A percentile compares a stretch with the other conserved stretches of the same genome.
phyloP scores from a whole-genome alignment of 352 stramenopile species.

The Globisporangium lucens region DNA sequence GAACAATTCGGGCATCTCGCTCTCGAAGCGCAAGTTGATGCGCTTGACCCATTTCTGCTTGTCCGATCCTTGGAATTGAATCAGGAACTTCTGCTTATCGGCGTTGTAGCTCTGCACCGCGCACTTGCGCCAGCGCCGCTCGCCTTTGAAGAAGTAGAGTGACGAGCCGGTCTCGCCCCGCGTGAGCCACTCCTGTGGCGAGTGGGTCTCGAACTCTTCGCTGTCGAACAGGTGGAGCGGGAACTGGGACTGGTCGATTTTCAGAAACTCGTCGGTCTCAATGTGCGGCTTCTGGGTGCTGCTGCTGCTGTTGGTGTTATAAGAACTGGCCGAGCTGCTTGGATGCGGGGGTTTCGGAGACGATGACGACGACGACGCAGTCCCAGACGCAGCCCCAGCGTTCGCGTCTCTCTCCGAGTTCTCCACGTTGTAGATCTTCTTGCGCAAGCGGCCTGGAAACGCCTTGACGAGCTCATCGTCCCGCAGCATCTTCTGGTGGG shows the following conservation, averaged over 20 bases:
- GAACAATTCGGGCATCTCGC: conserved; percentile 66
- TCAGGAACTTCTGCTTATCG: conserved; percentile 61
- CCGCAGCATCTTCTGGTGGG: conserved; percentile 55
- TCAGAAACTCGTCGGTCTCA: conserved; percentile 63
- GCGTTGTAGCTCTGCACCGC: conserved; percentile 63
- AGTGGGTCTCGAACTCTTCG: conserved; percentile 75
- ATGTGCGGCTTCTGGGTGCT: neutral
- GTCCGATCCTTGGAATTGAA: conserved; percentile 86
- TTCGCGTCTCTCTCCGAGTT: neutral
- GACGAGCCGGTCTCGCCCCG: conserved; percentile 44
- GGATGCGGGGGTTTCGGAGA: neutral
- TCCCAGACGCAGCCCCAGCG: no score
- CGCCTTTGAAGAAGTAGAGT: conserved; percentile 81
- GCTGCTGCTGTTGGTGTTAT: neutral
- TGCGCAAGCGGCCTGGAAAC: conserved; percentile 59
- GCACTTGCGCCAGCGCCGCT: conserved; percentile 83
- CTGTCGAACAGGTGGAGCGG: conserved; percentile 90
- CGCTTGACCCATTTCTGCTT: conserved; percentile 83
- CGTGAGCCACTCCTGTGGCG: conserved; percentile 75
- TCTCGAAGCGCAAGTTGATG: conserved; percentile 92
- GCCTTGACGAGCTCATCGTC: conserved; percentile 43
- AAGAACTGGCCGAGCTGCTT: neutral
- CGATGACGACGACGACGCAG: neutral
- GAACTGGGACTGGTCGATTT: conserved; percentile 91
- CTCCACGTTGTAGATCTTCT: conserved; percentile 37